Conservation (phyloP, 768 basidiomycete species). For the Lactifluus volemus region DNA sequence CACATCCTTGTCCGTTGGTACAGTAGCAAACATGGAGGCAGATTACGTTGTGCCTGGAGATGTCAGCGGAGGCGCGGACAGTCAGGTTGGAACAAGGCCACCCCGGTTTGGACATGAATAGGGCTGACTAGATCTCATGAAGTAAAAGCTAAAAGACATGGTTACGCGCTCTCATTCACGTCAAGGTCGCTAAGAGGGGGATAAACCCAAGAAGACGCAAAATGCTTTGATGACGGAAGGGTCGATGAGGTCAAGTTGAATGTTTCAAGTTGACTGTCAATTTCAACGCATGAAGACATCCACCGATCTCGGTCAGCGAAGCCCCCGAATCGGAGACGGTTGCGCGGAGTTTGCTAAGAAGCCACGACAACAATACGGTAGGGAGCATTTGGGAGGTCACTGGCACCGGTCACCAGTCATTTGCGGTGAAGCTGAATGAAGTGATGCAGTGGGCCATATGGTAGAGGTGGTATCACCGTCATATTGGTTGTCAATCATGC, state of each 20-base stretch:
- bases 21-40: background rate
- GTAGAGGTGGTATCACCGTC: background rate
- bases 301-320: background rate
- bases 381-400: background rate
- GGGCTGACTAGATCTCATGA: background rate
- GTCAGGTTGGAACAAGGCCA: background rate
- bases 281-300: background rate
- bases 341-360: background rate
- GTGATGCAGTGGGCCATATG: background rate
- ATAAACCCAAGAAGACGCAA: background rate
- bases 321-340: background rate
- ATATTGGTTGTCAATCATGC: background rate
- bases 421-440: background rate
- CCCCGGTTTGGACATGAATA: background rate
- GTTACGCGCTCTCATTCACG: background rate
- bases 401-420: background rate
- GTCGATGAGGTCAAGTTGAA: no score
- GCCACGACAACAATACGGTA: no score
- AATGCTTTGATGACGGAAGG: background rate
- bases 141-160: background rate
- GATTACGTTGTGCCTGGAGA: conserved; percentile 11
- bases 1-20: background rate
- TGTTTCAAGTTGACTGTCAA: background rate
- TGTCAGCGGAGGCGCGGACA: background rate
- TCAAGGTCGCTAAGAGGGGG: background rate